Base-by-base conservation (phyloP, 2,329 filamentous ascomycete genomes). In the Cryphonectria radicalis region DNA sequence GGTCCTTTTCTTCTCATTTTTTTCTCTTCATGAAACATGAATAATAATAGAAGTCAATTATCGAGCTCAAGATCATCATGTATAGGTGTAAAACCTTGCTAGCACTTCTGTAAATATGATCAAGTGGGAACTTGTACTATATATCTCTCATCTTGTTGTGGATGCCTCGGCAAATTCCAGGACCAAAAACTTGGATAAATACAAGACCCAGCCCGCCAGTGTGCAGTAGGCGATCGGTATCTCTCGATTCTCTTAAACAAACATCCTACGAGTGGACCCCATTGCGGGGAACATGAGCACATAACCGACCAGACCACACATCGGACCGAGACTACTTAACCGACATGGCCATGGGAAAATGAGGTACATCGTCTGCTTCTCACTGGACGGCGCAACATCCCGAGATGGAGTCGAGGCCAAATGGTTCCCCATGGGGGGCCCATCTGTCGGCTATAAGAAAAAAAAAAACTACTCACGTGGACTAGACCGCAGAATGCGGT, bases 391-490 rank as follows among this genome's bases (percentile, higher is more conserved):
- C 14, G 25, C n/a, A 57, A 13, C 53, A 37, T 1, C 17, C 8
- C 17, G 10, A 25, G 35, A 62, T 62, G 59, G 59, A 62, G 35
- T 62, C 35, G 32, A 62, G 7, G 5, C 17, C n/a, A 2, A 8
- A 10, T 62, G 14, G 59, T n/a, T 19, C 59, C 19, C 28, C 63
- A 25, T 65, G 37, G 37, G 37, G 8, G 37, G 37, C 37, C 19
- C 63, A 17, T 53, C 25, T 8, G 46, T 22, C 19, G 64, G 28
- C 64, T 55, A 57, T 66, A 57, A 22, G 25, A n/a, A 60, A 62
- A 62, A 28, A 32, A 57, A 22, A 25, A 13, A 60, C 40, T 40
- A 17, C 42, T 46, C 3, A 32, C 32, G 32, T 32, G 32, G 32
- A 32, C 42, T 6, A 46, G n/a, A 17, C 28, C 19, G 37, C 6